phyloP scores from a whole-genome alignment of 2,329 filamentous ascomycete species.

The Leptographium wingfieldii region DNA sequence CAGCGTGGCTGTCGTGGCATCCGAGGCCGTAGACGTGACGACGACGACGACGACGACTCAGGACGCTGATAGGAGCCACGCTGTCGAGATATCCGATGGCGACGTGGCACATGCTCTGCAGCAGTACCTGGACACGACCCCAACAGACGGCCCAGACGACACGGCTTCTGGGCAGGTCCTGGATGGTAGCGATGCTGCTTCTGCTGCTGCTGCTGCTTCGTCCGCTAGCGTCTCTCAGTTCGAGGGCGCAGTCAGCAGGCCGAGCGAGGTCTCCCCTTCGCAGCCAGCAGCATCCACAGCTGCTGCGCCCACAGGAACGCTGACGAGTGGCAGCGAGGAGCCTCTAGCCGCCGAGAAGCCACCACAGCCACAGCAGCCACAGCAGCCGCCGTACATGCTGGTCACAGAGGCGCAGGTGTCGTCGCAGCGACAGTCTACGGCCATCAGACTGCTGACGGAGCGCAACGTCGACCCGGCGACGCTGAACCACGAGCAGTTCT shows the following conservation, averaged over 20 bases:
- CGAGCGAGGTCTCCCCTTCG: background rate
- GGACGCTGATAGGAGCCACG: background rate
- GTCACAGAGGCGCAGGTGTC: constrained; percentile 9
- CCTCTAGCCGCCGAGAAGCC: background rate
- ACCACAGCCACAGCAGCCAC: background rate
- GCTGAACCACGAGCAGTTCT: constrained; percentile 42
- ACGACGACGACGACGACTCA: background rate
- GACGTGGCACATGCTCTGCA: constrained; percentile 5
- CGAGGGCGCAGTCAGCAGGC: background rate
- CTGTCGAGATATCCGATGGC: background rate
- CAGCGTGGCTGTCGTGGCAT: background rate
- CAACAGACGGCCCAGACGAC: constrained; percentile 1
- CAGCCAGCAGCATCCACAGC: background rate
- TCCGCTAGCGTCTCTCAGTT: background rate
- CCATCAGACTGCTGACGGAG: constrained; percentile 32
- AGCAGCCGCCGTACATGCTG: constrained; percentile 1
- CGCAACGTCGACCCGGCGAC: constrained; percentile 39
- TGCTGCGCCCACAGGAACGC: background rate
- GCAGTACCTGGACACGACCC: constrained; percentile 3
- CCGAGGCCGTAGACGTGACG: background rate
- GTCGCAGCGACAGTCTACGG: background rate
- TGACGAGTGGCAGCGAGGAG: background rate
- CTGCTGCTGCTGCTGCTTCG: too few relatives aligned
- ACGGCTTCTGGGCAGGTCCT: background rate
- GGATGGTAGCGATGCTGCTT: background rate